Conservation (phyloP, 306 rosid genomes). For the Cucumis sativus region Cucumber_9930_V3 NC_026655.2:813001-813500, state of each 20-base stretch:
- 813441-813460: conserved; percentile 31
- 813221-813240: conserved; percentile 24
- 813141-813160: conserved; percentile 88
- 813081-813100: conserved; percentile 24
- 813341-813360: conserved; percentile 33
- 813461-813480: conserved; percentile 46
- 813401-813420: conserved; percentile 17
- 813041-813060: conserved; percentile 32
- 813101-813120: conserved; percentile 49
- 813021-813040: conserved; percentile 33
- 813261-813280: conserved; percentile 24
- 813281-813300: conserved; percentile 20
- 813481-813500: conserved; percentile 47
- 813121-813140: conserved; percentile 69
- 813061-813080: conserved; percentile 23
- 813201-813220: conserved; percentile 40
- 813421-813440: conserved; percentile 16
- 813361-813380: conserved; percentile 27
- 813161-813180: conserved; percentile 36
- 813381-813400: conserved; percentile 54
- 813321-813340: conserved; percentile 26
- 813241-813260: conserved; percentile 19
- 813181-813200: conserved; percentile 38
- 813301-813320: conserved; percentile 23
- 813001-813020: conserved; percentile 30